Evolutionary conservation across 164 flowering plant genomes (phyloP).

Genomic region (Nymphaea colorata): DNA sequence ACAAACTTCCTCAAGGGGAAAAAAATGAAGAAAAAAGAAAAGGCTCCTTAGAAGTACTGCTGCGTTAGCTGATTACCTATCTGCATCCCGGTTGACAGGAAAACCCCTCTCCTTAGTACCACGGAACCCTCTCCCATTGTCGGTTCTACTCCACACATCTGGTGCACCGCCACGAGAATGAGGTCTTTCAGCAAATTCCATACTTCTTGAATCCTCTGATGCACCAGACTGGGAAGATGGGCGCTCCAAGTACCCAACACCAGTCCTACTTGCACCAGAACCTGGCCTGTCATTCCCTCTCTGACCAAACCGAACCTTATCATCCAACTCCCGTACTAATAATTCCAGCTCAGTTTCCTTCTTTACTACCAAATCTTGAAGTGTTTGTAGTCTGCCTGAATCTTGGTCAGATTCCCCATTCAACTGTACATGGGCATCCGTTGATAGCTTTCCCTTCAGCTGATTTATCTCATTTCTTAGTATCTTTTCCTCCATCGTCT

Average conservation of each 20-base stretch:
- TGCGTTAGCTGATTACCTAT: slow-evolving; percentile 30
- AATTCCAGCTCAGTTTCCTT: slow-evolving; percentile 54
- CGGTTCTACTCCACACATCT: slow-evolving; percentile 54
- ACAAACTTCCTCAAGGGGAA: too few species aligned
- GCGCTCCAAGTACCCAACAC: slow-evolving; percentile 29
- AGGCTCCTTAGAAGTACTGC: neutral
- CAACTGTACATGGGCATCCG: slow-evolving; percentile 14
- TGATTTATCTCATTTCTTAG: slow-evolving; percentile 58
- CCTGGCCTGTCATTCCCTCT: slow-evolving; percentile 52
- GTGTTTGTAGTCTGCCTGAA: slow-evolving; percentile 18
- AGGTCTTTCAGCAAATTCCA: slow-evolving; percentile 45
- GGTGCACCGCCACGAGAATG: slow-evolving; percentile 44
- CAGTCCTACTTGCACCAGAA: slow-evolving; percentile 50
- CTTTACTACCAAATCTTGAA: slow-evolving; percentile 10
- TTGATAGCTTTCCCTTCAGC: slow-evolving; percentile 35
- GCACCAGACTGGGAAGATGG: slow-evolving; percentile 50
- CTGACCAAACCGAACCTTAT: slow-evolving; percentile 46
- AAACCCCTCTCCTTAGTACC: slow-evolving; percentile 37
- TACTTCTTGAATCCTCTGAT: slow-evolving; percentile 34
- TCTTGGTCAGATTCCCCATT: slow-evolving; percentile 20
- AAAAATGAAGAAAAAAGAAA: too few species aligned
- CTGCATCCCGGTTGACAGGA: slow-evolving; percentile 41
- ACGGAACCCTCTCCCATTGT: slow-evolving; percentile 45
- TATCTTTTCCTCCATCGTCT: slow-evolving; percentile 58
- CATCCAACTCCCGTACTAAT: slow-evolving; percentile 37